These are phyloP conservation scores for Helotiales sp. DNA, from an alignment of 2,329 filamentous ascomycete genomes.

Conservation along the genomic window DNA sequence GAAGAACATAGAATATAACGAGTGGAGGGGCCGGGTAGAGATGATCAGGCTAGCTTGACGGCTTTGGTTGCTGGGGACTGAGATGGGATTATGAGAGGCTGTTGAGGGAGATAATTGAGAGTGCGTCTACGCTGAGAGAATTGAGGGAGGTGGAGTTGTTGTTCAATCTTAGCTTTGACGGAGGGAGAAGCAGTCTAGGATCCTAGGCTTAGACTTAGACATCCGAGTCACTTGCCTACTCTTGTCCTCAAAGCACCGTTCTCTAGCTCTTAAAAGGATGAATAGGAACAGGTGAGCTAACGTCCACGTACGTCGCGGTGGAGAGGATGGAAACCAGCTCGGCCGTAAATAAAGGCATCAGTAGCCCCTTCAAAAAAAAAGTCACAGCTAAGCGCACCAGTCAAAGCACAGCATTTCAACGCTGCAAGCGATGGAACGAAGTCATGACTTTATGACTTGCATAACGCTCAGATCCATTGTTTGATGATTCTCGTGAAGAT, in stretches of 20 bases:
- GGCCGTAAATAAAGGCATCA: neutral
- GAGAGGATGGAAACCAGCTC: neutral
- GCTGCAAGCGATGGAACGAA: neutral
- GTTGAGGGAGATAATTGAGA: neutral
- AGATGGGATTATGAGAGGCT: neutral
- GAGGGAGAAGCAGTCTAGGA: neutral
- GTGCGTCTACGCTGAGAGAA: neutral
- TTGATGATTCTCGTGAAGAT: neutral
- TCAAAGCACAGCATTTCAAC: neutral
- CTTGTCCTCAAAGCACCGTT: neutral
- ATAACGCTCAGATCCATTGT: conserved; percentile 6
- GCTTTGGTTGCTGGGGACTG: neutral
- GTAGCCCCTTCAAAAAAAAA: too few species aligned
- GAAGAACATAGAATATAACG: too few species aligned
- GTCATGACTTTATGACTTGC: neutral
- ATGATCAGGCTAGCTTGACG: neutral
- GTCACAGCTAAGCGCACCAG: neutral
- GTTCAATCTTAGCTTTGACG: neutral
- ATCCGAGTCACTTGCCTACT: neutral
- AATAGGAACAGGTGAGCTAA: neutral
- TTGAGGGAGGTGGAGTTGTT: neutral
- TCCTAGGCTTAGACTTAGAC: neutral
- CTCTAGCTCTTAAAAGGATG: neutral
- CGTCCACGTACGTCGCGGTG: neutral
- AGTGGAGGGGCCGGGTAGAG: neutral